A percentile compares a stretch with the other conserved stretches of the same genome.
Evolutionary conservation across 1,284 basidiomycete species (phyloP).

Genomic region (Cutaneotrichosporon curvatum): DNA sequence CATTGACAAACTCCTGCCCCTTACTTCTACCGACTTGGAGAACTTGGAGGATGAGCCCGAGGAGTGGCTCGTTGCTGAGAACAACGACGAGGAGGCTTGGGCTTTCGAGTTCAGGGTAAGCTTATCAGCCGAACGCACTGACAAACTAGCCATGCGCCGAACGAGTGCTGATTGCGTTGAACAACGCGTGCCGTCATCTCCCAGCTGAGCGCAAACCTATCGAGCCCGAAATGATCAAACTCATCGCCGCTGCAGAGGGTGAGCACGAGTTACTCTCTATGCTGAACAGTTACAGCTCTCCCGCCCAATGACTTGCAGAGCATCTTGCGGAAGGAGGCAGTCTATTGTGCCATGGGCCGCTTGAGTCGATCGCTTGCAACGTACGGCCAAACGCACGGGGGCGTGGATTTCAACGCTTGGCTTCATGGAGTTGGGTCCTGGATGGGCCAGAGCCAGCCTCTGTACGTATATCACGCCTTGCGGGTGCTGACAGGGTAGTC

Average conservation of each 20-base stretch:
- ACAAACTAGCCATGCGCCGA: slow-evolving; percentile 66
- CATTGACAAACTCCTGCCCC: slow-evolving; percentile 71
- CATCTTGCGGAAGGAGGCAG: slow-evolving; percentile 72
- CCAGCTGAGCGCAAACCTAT: slow-evolving; percentile 49
- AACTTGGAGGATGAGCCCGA: slow-evolving; percentile 76
- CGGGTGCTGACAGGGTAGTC: slow-evolving; percentile 50
- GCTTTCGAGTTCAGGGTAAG: slow-evolving; percentile 75
- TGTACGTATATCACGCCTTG: slow-evolving; percentile 19
- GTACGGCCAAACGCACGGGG: slow-evolving; percentile 17
- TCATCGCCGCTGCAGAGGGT: slow-evolving; percentile 55
- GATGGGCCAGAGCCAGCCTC: slow-evolving; percentile 32
- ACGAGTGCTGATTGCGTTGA: slow-evolving; percentile 71
- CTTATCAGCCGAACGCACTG: slow-evolving; percentile 8
- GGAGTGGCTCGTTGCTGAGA: slow-evolving; percentile 76
- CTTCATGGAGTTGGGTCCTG: slow-evolving; percentile 28
- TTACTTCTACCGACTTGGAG: slow-evolving; percentile 69
- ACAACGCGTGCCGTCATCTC: slow-evolving; percentile 63
- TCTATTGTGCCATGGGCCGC: slow-evolving; percentile 81
- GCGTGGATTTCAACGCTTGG: slow-evolving; percentile 36
- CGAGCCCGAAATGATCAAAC: slow-evolving; percentile 59
- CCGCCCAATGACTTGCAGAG: slow-evolving; percentile 54
- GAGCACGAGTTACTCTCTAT: background rate
- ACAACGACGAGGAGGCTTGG: slow-evolving; percentile 79
- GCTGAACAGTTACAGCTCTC: slow-evolving; percentile 20
- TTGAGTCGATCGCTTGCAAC: slow-evolving; percentile 58